phyloP scores from a whole-genome alignment of 2,329 filamentous ascomycete species.

The Aspergillus sp. region DNA sequence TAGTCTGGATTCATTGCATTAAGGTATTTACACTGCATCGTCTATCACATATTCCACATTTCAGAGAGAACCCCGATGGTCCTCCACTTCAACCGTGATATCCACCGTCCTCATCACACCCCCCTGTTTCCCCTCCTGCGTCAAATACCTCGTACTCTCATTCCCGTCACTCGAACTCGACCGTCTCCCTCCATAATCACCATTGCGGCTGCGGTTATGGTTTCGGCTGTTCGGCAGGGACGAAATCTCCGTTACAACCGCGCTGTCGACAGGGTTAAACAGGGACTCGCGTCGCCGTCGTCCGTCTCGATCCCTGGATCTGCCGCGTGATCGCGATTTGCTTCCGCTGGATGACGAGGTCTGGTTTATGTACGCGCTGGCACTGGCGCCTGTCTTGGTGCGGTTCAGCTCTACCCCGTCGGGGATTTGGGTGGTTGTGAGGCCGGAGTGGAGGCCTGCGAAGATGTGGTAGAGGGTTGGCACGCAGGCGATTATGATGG shows the following conservation, averaged over 20 bases:
- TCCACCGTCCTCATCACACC: conserved; percentile 21
- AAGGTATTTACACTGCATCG: too few species aligned
- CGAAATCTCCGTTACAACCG: neutral
- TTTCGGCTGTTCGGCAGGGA: neutral
- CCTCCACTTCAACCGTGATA: conserved; percentile 19
- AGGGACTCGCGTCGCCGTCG: neutral
- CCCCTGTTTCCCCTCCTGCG: conserved; percentile 2
- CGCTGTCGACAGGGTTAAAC: neutral
- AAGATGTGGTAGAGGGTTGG: conserved; percentile 28
- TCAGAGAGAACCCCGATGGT: too few species aligned
- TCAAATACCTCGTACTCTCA: conserved; percentile 18
- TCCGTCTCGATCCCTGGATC: neutral
- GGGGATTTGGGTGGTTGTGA: conserved; percentile 19
- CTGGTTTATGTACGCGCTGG: conserved; percentile 12
- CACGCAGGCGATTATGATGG: conserved; percentile 25
- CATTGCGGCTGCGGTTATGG: neutral
- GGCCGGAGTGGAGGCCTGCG: conserved; percentile 23
- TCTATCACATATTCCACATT: too few species aligned
- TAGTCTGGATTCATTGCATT: too few species aligned
- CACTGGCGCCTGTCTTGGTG: conserved; percentile 4
- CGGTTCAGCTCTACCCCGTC: conserved; percentile 16
- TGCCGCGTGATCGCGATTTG: neutral
- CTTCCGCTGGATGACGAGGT: conserved; percentile 1
- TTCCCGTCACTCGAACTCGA: conserved; percentile 12
- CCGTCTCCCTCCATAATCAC: neutral